Percentiles rank a stretch among this genome's conserved stretches.
phyloP scores from a whole-genome alignment of 1,284 basidiomycete species.

The Paramarasmius palmivorus region DNA sequence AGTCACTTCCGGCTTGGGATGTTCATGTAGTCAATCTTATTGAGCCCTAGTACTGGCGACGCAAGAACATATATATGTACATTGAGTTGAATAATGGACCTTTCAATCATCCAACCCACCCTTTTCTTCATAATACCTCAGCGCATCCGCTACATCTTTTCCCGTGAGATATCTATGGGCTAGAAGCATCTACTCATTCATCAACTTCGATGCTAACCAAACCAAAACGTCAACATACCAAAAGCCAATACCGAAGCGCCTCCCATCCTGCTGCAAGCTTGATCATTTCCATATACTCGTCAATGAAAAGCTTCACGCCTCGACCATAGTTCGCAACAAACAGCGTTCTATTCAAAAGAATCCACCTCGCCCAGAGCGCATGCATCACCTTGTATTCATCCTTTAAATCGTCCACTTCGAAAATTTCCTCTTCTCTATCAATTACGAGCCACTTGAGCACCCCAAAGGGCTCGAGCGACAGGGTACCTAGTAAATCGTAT shows the following conservation, averaged over 20 bases:
- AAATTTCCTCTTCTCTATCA: conserved; percentile 72
- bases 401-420: conserved; percentile 61
- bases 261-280: conserved; percentile 66
- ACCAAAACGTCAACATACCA: conserved; percentile 41
- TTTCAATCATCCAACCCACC: conserved; percentile 42
- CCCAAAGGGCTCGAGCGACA: conserved; percentile 61
- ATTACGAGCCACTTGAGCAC: conserved; percentile 64
- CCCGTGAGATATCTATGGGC: conserved; percentile 47
- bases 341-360: conserved; percentile 51
- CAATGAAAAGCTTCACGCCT: conserved; percentile 54
- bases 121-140: conserved; percentile 47
- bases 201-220: conserved; percentile 1
- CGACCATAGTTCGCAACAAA: conserved; percentile 58
- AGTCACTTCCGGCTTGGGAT: too few relatives aligned
- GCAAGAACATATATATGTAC: too few relatives aligned
- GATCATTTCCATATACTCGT: conserved; percentile 63
- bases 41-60: too few relatives aligned
- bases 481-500: conserved; percentile 60
- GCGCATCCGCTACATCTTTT: conserved; percentile 41
- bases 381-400: conserved; percentile 78
- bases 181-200: conserved; percentile 40
- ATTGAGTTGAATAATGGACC: too few relatives aligned
- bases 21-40: too few relatives aligned
- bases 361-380: conserved; percentile 75
- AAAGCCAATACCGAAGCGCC: conserved; percentile 59